Conservation (phyloP, 2,329 filamentous ascomycete genomes). For the Colletotrichum brevisporum region DNA sequence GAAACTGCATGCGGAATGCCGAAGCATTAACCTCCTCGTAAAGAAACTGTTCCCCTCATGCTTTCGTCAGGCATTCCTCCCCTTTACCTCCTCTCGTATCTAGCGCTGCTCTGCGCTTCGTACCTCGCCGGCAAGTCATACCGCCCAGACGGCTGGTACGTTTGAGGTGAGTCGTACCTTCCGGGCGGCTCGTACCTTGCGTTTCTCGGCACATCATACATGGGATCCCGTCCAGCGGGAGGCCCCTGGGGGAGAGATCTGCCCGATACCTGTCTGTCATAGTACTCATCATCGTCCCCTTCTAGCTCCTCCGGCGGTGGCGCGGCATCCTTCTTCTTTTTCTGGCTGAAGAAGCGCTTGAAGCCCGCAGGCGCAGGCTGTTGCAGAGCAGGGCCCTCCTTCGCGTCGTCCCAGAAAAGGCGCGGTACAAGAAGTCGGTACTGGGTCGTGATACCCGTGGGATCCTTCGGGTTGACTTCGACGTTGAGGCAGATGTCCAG, state of each 20-base stretch:
- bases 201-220: constrained; percentile 27
- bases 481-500: constrained; percentile 91
- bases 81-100: constrained; percentile 25
- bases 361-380: constrained; percentile 53
- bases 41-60: constrained; percentile 1
- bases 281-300: constrained; percentile 32
- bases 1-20: background rate
- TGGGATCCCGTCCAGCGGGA: constrained; percentile 37
- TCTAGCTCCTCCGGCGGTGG: constrained; percentile 19
- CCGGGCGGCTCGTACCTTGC: constrained; percentile 32
- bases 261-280: constrained; percentile 3
- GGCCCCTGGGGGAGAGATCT: constrained; percentile 14
- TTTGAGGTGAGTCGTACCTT: constrained; percentile 27
- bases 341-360: constrained; percentile 62
- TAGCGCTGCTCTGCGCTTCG: constrained; percentile 15
- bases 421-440: constrained; percentile 90
- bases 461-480: constrained; percentile 88
- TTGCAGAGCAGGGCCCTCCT: constrained; percentile 41
- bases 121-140: constrained; percentile 32
- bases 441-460: constrained; percentile 87
- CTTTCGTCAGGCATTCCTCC: constrained; percentile 10
- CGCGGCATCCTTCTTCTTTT: constrained; percentile 49
- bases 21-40: background rate
- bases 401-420: constrained; percentile 70
- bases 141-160: constrained; percentile 24